Conservation (phyloP, 345 rosid species). For the Kandelia obovata region DNA sequence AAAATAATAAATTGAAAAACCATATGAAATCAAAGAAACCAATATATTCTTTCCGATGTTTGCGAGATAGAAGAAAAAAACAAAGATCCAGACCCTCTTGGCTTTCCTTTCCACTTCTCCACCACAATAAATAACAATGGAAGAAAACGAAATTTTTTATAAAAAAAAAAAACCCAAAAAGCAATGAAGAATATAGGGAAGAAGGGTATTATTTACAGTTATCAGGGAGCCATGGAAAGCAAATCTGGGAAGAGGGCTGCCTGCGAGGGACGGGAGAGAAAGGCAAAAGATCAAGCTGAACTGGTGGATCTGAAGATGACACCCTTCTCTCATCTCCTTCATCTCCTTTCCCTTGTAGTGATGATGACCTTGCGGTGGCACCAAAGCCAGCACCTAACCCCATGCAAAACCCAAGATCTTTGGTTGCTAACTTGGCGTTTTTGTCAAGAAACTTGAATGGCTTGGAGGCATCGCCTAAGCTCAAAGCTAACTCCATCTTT, state of each 20-base stretch:
- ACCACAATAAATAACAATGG: neutral
- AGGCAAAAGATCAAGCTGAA: conserved; percentile 70
- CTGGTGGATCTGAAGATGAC: conserved; percentile 48
- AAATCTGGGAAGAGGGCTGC: conserved; percentile 40
- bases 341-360: conserved; percentile 13
- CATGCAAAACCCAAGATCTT: conserved; percentile 66
- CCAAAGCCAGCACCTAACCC: conserved; percentile 39
- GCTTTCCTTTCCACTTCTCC: neutral
- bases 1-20: neutral
- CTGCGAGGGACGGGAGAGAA: conserved; percentile 48
- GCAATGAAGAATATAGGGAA: neutral
- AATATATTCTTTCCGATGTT: neutral
- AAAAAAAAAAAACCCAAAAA: neutral
- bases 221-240: conserved; percentile 67
- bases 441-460: conserved; percentile 60
- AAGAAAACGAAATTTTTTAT: neutral
- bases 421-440: conserved; percentile 32
- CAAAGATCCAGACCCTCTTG: neutral
- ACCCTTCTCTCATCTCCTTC: conserved; percentile 22
- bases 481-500: conserved; percentile 81
- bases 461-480: conserved; percentile 69
- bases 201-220: conserved; percentile 34
- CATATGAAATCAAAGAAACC: neutral
- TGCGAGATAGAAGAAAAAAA: neutral
- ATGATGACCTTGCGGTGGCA: conserved; percentile 25